phyloP scores from a whole-genome alignment of 2,329 filamentous ascomycete genomes.

The Ophiognomonia clavigignenti-juglandacearum region DNA sequence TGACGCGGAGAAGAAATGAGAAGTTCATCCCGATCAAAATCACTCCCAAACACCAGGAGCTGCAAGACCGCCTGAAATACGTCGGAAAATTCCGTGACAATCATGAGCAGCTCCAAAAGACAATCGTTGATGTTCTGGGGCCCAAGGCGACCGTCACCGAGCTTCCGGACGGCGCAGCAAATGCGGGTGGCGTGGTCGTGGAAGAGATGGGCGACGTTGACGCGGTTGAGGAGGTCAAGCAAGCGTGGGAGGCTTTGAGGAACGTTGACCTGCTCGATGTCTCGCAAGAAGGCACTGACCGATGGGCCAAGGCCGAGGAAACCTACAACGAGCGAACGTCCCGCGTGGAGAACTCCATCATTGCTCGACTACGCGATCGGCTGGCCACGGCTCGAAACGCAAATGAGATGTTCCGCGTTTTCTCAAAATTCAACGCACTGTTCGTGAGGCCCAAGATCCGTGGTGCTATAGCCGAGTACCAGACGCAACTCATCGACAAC shows the following conservation, averaged over 20 bases:
- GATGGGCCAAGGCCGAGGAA: constrained; percentile 91
- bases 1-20: constrained; percentile 87
- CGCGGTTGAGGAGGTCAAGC: constrained; percentile 90
- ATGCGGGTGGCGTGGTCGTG: constrained; percentile 62
- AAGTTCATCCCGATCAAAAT: constrained; percentile 99
- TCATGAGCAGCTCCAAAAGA: constrained; percentile 94
- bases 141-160: constrained; percentile 59
- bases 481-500: constrained; percentile 95
- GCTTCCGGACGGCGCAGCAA: constrained; percentile 46
- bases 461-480: constrained; percentile 95
- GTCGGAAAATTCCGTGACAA: constrained; percentile 93
- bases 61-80: constrained; percentile 87
- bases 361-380: constrained; percentile 85
- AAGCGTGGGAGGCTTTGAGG: constrained; percentile 89
- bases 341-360: constrained; percentile 97
- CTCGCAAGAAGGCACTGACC: constrained; percentile 78
- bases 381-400: constrained; percentile 94
- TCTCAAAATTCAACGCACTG: constrained; percentile 98
- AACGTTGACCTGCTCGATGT: constrained; percentile 96
- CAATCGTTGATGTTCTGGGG: constrained; percentile 94
- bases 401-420: constrained; percentile 99
- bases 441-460: constrained; percentile 99
- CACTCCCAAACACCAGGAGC: constrained; percentile 76
- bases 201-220: constrained; percentile 97
- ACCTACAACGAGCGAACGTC: constrained; percentile 97